Base-by-base conservation (phyloP, 352 stramenopile genomes). In the Phytophthora uliginosa region DNA sequence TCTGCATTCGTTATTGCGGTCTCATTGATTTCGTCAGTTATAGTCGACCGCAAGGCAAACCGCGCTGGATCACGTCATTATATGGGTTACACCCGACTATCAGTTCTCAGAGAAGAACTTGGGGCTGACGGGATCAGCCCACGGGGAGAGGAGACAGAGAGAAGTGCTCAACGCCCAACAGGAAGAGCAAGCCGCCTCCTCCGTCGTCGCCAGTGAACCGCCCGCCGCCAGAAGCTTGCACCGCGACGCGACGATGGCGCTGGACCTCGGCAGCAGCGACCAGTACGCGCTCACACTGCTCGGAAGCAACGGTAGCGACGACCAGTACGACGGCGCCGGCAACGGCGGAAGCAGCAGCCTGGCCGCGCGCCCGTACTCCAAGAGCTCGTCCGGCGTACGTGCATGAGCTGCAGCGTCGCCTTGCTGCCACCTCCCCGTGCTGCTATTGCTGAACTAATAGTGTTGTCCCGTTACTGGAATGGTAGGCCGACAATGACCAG, bases 401-500 rank as follows among this genome's bases (percentile, higher is more conserved):
- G 26, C 34, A 33, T 1, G 20, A 45, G 7, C 33, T 12, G 15
- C 9, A 24, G 52, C n/a, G 47, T 52, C 15, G 10, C 28, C 24
- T 15, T 28, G 1, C 9, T 31, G 6, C 42, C 1, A 1, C 38
- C 18, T 63, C 9, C 50, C 12, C 40, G 2, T 40, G 34, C 34
- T 17, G 34, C 34, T 15, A 17, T 20, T 26, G 24, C 66, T 64
- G 5, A 73, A 33, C 7, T 33, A 10, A 42, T 17, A 7, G 28
- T 13, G 4, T 24, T 17, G 18, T 31, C 20, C 1, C 7, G 47
- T 8, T 53, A 20, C 22, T 53, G 47, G 42, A 13, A 28, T 63
- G 12, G 1, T 53, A 95, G 88, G 82, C 78, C 22, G 88, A 95
- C 45, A 90, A 89, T 77, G 86, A 95, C 26, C 83, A 91, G 63